Base-by-base conservation (phyloP, 2,329 filamentous ascomycete species). In the Ophiostoma quercus region DNA sequence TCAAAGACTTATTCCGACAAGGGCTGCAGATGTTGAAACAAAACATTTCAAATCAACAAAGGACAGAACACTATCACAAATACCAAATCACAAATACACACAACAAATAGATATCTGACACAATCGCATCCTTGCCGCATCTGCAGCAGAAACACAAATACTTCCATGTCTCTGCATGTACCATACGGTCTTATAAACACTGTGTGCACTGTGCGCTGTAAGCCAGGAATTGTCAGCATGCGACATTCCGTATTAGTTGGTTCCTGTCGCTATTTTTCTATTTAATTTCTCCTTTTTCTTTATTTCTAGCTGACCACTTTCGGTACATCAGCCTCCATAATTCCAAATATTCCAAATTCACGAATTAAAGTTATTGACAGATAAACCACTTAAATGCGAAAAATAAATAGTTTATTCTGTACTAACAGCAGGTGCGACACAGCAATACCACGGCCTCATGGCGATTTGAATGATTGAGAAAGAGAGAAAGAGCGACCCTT, bases 301-400 rank as follows among this genome's bases (percentile, higher is more conserved):
- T 19, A 34, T 63, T 63, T 4, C 4, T 34, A 32, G 29, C 32
- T 63, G 14, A n/a, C 29, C 60, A 8, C 29, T n/a, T 63, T 19
- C 16, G 60, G 57, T 19, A 29, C 60, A 63, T 57, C 60, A 63
- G 60, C 60, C 60, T 63, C 60, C 29, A 37, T 63, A 37, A 63
- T 63, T 63, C 60, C 60, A 63, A 63, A 37, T 63, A 63, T 63
- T 63, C 60, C 60, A 63, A 63, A 63, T 63, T 63, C 60, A 37
- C 6, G 32, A n/a, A 22, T n/a, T 37, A 63, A 63, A n/a, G 1
- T 12, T 8, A 34, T n/a, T 34, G 5, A 19, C 25, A 2, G 37
- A 19, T 63, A 34, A 34, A 63, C 3, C 16, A 6, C 32, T 32
- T 34, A n/a, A 63, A 9, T 37, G 29, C 19, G 19, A 9, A 63